Conservation (phyloP, 2,329 filamentous ascomycete species). For the Arthrinium phaeospermum region DNA sequence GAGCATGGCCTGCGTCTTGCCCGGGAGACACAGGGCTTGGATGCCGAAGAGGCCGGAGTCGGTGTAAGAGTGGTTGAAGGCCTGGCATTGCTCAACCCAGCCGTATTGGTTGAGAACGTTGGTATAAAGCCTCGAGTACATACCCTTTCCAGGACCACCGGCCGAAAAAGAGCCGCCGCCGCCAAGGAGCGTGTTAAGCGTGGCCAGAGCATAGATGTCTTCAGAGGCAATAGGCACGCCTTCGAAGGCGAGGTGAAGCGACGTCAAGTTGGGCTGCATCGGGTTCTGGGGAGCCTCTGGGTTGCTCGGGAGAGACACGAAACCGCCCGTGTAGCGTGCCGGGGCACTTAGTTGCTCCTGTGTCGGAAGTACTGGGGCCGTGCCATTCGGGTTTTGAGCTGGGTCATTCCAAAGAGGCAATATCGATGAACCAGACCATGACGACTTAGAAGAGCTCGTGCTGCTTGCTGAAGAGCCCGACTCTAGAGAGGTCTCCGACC, state of each 20-base stretch:
- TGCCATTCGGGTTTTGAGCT: constrained; percentile 69
- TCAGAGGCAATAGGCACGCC: constrained; percentile 87
- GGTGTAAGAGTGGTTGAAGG: constrained; percentile 97
- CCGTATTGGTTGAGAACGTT: constrained; percentile 97
- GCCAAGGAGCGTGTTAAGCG: constrained; percentile 92
- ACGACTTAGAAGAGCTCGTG: constrained; percentile 35
- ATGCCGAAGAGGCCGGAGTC: constrained; percentile 97
- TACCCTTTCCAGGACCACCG: constrained; percentile 95
- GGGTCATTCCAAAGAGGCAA: constrained; percentile 54
- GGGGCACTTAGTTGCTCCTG: constrained; percentile 64
- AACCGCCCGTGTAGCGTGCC: constrained; percentile 91
- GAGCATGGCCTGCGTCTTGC: constrained; percentile 80
- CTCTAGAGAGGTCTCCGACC: constrained; percentile 62
- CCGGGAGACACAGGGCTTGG: constrained; percentile 81
- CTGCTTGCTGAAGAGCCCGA: constrained; percentile 30
- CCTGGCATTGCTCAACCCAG: constrained; percentile 94
- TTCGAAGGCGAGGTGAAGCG: constrained; percentile 96
- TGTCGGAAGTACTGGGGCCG: constrained; percentile 49
- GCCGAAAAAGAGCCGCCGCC: constrained; percentile 97
- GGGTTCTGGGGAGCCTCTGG: constrained; percentile 81
- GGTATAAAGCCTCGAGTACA: constrained; percentile 98
- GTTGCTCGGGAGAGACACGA: constrained; percentile 76
- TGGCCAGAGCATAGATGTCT: constrained; percentile 96
- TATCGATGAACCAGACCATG: constrained; percentile 39
- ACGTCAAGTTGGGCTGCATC: constrained; percentile 79